Base-by-base conservation (phyloP, 169 alveolate genomes). In the Cryptosporidium sp. region DNA sequence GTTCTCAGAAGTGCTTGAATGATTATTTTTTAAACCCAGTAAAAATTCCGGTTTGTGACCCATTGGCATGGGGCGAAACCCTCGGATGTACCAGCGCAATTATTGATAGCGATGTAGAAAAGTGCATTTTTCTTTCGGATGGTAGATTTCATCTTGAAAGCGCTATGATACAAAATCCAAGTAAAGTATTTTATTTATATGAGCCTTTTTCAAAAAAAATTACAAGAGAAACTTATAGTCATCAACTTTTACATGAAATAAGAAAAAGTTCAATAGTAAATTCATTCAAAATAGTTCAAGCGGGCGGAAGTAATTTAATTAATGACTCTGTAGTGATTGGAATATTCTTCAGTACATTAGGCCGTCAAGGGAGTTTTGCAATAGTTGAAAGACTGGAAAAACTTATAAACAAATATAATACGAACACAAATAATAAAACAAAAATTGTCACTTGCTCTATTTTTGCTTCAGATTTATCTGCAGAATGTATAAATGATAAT, bases 131-230 rank as follows among this genome's bases (percentile, higher is more conserved):
- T 70, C 94, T 99, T 26, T 98, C 99, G 26, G 99, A 98, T 93
- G 99, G 99, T 0, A 94, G 99, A 91, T 99, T 99, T 94, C 99
- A 99, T 94, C 96, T 99, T 92, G 99, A 99, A 94, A 96, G 99
- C 85, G 97, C 99, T 33, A 97, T 98, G 98, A 99, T 99, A 29
- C 98, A 96, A 85, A 98, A 99, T 92, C 99, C 99, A 33, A 92
- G 94, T 58, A 91, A 95, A 70, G 70, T 71, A 45, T 96, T 97
- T 87, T 98, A 84, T 84, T 95, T 98, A 91, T 98, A 97, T 91
- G 97, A 98, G 91, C 99, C 99, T 51, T 98, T 97, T 93, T 92
- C 95, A 45, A 95, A 96, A 91, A 84, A 92, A 65, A 89, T 97
- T 61, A 94, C 98, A 26, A 93, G 91, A 44, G 99, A 97, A 92